Conservation (phyloP, 352 stramenopile genomes). For the Blastocystis sp. region DNA sequence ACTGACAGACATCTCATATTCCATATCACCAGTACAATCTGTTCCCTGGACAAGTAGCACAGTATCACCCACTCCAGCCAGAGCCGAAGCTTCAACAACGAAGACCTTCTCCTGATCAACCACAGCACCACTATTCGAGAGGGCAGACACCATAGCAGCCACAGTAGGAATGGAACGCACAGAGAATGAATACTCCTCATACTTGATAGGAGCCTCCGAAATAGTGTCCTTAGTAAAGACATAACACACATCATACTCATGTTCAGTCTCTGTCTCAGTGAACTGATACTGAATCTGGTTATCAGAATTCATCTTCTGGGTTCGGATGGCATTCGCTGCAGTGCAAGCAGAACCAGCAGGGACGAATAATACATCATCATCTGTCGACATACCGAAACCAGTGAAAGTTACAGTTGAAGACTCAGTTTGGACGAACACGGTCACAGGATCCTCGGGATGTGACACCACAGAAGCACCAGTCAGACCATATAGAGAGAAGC, state of each 20-base stretch:
- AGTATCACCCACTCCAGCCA: slow-evolving; percentile 10
- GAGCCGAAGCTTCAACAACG: not conserved
- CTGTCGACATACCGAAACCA: not conserved
- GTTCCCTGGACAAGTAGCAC: not conserved
- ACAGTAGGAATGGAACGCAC: slow-evolving; percentile 10
- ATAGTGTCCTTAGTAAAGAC: slow-evolving; percentile 1
- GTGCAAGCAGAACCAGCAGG: not conserved
- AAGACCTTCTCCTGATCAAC: slow-evolving; percentile 4
- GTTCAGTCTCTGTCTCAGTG: slow-evolving; percentile 13
- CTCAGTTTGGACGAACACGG: slow-evolving; percentile 24
- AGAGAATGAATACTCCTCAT: slow-evolving; percentile 5
- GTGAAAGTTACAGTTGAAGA: not conserved
- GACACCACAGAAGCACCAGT: not conserved
- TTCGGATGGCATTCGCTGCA: not conserved
- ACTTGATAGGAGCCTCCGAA: slow-evolving; percentile 48
- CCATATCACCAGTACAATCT: not conserved
- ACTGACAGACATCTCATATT: not conserved
- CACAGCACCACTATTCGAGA: not conserved
- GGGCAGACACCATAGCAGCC: not conserved
- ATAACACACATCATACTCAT: slow-evolving; percentile 60
- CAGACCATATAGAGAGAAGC: slow-evolving; percentile 41
- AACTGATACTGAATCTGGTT: not conserved
- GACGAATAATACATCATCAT: slow-evolving; percentile 24
- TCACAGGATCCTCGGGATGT: slow-evolving; percentile 23
- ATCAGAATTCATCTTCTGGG: not conserved